Base-by-base conservation (phyloP, 225 moss, liverwort and hornwort species). In the Pseudoscleropodium purum region DNA sequence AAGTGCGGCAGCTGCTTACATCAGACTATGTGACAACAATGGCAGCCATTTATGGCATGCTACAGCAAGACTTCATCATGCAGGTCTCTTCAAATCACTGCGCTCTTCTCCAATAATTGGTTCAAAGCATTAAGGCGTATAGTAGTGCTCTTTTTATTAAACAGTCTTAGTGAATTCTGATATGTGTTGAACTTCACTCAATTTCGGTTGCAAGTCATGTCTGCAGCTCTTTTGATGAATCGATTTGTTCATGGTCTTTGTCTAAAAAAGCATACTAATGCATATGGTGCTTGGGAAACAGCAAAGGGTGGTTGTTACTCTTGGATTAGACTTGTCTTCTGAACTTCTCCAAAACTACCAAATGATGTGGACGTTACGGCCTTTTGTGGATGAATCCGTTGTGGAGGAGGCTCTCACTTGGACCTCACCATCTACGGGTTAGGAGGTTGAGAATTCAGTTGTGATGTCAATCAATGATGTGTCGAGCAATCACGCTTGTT, bases 301-400 rank as follows among this genome's bases (percentile, higher is more conserved):
- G 97, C 89, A 94, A 87, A 94, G 90, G 88, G 93, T 97, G 77
- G 90, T 98, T n/a, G 86, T 72, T 75, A 88, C 94, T 62, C 92
- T 98, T 33, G 93, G 92, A 39, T 93, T 97, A 14, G 94, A 96
- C 86, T 80, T 89, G 52, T 91, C 95, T 34, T 74, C 87, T 54
- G 96, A 95, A 69, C 89, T 91, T 75, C 90, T 99, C 68, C 93
- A 95, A 90, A 92, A 94, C 64, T 99, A 97, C 86, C 92, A 92
- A 83, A 79, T 93, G 88, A 96, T 96, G 95, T 99, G 97, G 97
- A 94, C 93, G 59, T 85, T 96, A 70, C 95, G 95, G 86, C 98
- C 98, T 17, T 99, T 92, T 81, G 90, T 99, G 66, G 92, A 96
- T 83, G 97, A 99, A 80, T 87, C 91, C 62, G 93, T 96, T 23